Evolutionary conservation across 371 early-diverging fungal genomes (phyloP), one percentile per base, ranked within the genome.

Genomic region (Umbelopsis sp.): DNA sequence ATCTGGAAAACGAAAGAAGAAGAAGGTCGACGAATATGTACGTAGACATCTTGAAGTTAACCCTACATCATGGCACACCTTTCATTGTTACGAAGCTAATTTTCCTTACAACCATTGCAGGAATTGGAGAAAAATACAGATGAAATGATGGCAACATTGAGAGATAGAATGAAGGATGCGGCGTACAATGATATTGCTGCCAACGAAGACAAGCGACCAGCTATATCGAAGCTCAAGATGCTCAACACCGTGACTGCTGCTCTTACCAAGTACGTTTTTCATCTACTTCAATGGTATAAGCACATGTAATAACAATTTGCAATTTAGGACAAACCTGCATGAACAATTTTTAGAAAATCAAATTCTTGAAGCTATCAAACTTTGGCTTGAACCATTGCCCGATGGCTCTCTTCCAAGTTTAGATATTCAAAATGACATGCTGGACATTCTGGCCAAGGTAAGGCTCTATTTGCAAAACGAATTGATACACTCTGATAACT

Each of bases 311-410:
- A 9, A 66, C 57, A 12, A 22, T 22, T 0, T 25, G 50, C 50
- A 50, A 57, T 16, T 6, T 24, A 89, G 86, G 53, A 79, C 88
- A 24, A 82, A 87, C 63, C 77, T 89, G 14, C 86, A 90, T 52
- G 92, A 91, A 64, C 80, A 82, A 20, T 88, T 95, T 67, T 68
- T 99, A 66, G 97, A 99, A 63, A 92, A 92, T 70, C 90, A 92
- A 63, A 88, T 99, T 20, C 80, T 99, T 66, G 92, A 92, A 41
- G 88, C 91, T 18, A 92, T 99, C 70, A 91, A 90, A 66, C 74
- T 90, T 25, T 99, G 99, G 99, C 85, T 99, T 29, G 99, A 99
- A 75, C 99, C 99, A 32, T 82, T 98, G 35, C 92, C 95, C 44
- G 99, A 99, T 79, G 92, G 94, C 12, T 92, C 97, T 4, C 80